Evolutionary conservation across 2,329 filamentous ascomycete genomes (phyloP).

Genomic region (Claviceps monticola): DNA sequence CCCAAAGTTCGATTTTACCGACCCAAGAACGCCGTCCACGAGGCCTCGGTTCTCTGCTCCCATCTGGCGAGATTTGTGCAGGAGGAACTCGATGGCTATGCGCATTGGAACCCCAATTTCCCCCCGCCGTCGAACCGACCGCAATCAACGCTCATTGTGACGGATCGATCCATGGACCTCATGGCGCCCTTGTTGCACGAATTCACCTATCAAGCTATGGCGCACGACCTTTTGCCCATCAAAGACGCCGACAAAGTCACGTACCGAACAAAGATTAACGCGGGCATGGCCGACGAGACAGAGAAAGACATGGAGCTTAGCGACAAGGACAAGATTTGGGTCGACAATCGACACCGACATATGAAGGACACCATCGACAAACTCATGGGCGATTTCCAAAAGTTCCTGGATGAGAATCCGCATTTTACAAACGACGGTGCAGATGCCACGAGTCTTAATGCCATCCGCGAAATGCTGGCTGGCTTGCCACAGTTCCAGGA

Average conservation of each 20-base stretch:
- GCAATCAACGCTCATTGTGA: slow-evolving; percentile 70
- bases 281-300: slow-evolving; percentile 55
- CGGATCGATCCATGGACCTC: slow-evolving; percentile 86
- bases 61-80: slow-evolving; percentile 87
- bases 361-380: slow-evolving; percentile 98
- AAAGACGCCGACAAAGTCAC: slow-evolving; percentile 79
- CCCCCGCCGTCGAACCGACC: slow-evolving; percentile 68
- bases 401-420: slow-evolving; percentile 80
- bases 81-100: slow-evolving; percentile 79
- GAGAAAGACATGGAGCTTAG: slow-evolving; percentile 83
- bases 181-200: slow-evolving; percentile 82
- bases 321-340: slow-evolving; percentile 90
- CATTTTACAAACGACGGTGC: slow-evolving; percentile 65
- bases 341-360: slow-evolving; percentile 83
- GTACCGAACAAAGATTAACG: slow-evolving; percentile 68
- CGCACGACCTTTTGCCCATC: slow-evolving; percentile 80
- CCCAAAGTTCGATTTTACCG: slow-evolving; percentile 86
- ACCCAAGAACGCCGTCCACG: slow-evolving; percentile 60
- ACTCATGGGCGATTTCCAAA: slow-evolving; percentile 82
- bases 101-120: slow-evolving; percentile 63
- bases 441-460: slow-evolving; percentile 65
- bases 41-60: slow-evolving; percentile 74
- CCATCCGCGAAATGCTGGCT: slow-evolving; percentile 94
- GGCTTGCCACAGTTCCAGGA: slow-evolving; percentile 89
- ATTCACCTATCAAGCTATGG: slow-evolving; percentile 98